Evolutionary conservation across 148 eudicot species (phyloP).

Genomic region (Arbutus unedo): DNA sequence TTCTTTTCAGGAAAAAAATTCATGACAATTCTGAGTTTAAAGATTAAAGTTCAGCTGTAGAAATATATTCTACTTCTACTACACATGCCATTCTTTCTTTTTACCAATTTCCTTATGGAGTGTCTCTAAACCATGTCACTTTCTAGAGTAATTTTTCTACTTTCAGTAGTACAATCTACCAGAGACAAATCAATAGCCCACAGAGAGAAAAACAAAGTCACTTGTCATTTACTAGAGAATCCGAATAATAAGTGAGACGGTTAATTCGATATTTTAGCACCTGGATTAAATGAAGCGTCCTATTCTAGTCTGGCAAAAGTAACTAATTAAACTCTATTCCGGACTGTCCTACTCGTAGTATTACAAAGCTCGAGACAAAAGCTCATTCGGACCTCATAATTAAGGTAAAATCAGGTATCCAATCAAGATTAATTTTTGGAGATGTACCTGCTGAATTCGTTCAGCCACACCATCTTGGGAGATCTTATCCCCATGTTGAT

Average conservation of each 20-base stretch:
- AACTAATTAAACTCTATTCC: background rate
- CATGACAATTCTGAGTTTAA: background rate
- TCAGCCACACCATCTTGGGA: constrained; percentile 62
- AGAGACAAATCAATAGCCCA: background rate
- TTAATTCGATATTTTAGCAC: background rate
- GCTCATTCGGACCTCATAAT: background rate
- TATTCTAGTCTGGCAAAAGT: background rate
- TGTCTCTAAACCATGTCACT: background rate
- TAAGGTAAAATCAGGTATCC: background rate
- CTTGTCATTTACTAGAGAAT: background rate
- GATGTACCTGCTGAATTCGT: constrained; percentile 67
- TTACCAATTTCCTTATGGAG: background rate
- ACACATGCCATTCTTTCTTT: background rate
- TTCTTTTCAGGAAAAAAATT: background rate
- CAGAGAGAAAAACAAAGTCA: background rate
- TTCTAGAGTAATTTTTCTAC: background rate
- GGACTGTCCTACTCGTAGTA: background rate
- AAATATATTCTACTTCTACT: background rate
- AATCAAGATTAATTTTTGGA: background rate
- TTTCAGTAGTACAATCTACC: background rate
- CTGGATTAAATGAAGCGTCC: background rate
- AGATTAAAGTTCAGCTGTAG: background rate
- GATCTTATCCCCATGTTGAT: constrained; percentile 72
- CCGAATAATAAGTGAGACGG: background rate
- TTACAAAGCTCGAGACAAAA: background rate